Evolutionary conservation across 768 basidiomycete genomes (phyloP), one percentile per base, ranked within the genome.

Genomic region (Boletellus ananas): DNA sequence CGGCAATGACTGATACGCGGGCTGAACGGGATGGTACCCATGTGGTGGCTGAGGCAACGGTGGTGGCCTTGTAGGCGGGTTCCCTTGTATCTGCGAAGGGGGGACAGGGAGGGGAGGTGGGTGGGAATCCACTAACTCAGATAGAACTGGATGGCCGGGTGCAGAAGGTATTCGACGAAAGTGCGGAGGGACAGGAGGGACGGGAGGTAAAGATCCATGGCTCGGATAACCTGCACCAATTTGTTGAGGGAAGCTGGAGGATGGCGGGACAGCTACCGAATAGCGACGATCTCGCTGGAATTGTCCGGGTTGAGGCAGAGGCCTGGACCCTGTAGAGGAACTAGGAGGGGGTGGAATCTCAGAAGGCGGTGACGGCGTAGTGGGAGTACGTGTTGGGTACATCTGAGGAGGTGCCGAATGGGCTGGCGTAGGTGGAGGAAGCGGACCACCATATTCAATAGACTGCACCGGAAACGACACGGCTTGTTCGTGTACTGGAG

Each of bases 41-140:
- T 70, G 55, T 12, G 76, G 80, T 21, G 75, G 79, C 29, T 74
- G 74, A 45, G 80, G 81, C 18, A 85, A 69, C 56, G 76, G 74
- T 8, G 77, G 71, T 34, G 73, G 75, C 42, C 78, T 67, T n/a
- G 73, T 64, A 11, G 69, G 58, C 11, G 63, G 53, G 38, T 54
- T 61, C 25, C 54, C 58, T 52, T 62, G 56, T 45, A 51, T 36
- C 37, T 60, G 69, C 14, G 38, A 51, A 17, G 66, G 52, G 42
- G 67, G 70, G 14, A 58, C 49, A 18, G 67, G 65, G 12, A 68
- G 59, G 18, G 63, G 63, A 33, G 61, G 56, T 16, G 47, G 52
- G 12, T 50, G 52, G 23, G 58, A 31, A 25, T 49, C 57, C 34
- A 51, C 37, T 11, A 55, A 21, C 21, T 68, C 68, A 3, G 55